Percentiles rank a stretch among this genome's conserved stretches.
Conservation (phyloP, 345 rosid species). For the Xanthoceras sorbifolium region DNA sequence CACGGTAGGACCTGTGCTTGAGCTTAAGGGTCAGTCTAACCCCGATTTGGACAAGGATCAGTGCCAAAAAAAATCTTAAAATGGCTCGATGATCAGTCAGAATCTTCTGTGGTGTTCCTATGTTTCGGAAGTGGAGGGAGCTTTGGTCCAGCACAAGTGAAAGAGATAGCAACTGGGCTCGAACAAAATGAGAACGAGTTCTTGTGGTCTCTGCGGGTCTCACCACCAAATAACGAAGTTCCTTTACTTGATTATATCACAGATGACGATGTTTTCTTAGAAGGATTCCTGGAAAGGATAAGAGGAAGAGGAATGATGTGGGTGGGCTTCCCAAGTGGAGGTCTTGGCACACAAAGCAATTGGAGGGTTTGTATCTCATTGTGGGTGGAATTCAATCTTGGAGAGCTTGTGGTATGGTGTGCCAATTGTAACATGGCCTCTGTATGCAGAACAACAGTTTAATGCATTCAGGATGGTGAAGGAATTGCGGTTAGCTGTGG, state of each 20-base stretch:
- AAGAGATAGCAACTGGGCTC: slow-evolving; percentile 48
- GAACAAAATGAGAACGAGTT: slow-evolving; percentile 38
- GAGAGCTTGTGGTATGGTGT: slow-evolving; percentile 56
- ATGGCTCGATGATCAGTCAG: slow-evolving; percentile 58
- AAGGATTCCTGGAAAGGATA: slow-evolving; percentile 34
- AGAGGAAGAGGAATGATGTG: slow-evolving; percentile 28
- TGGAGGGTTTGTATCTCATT: slow-evolving; percentile 51
- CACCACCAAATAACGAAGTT: slow-evolving; percentile 2
- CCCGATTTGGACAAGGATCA: slow-evolving; percentile 22
- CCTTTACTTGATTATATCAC: background rate
- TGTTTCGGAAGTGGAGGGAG: slow-evolving; percentile 59
- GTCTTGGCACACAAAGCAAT: slow-evolving; percentile 37
- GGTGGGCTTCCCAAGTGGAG: slow-evolving; percentile 47
- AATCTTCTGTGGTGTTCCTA: slow-evolving; percentile 45
- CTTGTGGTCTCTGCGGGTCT: slow-evolving; percentile 32
- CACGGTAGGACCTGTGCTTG: slow-evolving; percentile 47
- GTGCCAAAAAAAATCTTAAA: slow-evolving; percentile 22
- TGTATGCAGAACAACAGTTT: slow-evolving; percentile 53
- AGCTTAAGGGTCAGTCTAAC: slow-evolving; percentile 27
- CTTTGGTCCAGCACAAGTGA: slow-evolving; percentile 32
- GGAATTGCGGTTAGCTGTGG: slow-evolving; percentile 40
- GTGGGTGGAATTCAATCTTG: slow-evolving; percentile 50
- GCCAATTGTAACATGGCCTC: slow-evolving; percentile 49
- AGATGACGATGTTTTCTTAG: slow-evolving; percentile 25
- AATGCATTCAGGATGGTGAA: slow-evolving; percentile 47